Evolutionary conservation across 306 rosid species (phyloP).

Genomic region (Lotus japonicus): DNA sequence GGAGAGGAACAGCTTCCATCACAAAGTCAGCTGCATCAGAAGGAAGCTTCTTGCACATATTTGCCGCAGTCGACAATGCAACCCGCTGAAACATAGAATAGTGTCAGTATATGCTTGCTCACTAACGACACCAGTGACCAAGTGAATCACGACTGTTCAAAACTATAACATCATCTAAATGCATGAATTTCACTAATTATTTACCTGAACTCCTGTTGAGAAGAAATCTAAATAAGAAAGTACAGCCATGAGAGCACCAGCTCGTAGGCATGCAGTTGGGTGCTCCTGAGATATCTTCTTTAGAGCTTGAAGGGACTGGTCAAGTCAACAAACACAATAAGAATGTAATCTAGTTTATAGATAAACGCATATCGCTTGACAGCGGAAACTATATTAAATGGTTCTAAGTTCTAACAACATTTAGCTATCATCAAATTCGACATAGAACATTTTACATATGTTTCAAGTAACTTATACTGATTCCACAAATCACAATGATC

Average conservation of each 20-base stretch:
- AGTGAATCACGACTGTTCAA: background rate
- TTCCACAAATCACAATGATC: background rate
- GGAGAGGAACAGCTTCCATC: slow-evolving; percentile 96
- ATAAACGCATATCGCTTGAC: background rate
- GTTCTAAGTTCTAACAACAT: background rate
- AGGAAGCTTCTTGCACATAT: slow-evolving; percentile 99
- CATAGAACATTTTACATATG: background rate
- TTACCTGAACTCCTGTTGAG: slow-evolving; percentile 98
- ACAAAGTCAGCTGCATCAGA: slow-evolving; percentile 99
- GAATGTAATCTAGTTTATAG: background rate
- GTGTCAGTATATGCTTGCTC: background rate
- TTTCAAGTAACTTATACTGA: background rate
- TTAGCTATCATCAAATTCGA: background rate
- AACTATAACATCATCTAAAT: background rate
- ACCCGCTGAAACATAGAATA: slow-evolving; percentile 60
- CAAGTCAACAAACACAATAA: slow-evolving; percentile 23
- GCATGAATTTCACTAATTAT: background rate
- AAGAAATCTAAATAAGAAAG: slow-evolving; percentile 94
- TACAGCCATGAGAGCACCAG: slow-evolving; percentile 99
- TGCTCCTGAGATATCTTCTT: slow-evolving; percentile 98
- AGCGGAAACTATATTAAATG: background rate
- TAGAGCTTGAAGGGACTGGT: slow-evolving; percentile 97
- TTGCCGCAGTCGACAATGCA: slow-evolving; percentile 97
- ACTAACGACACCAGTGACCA: background rate
- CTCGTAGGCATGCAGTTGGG: slow-evolving; percentile 97